Percentiles rank a stretch among this genome's conserved stretches.
These are phyloP conservation scores for Ephemerocybe angulata DNA, from an alignment of 768 basidiomycete genomes.

Conservation along the genomic window DNA sequence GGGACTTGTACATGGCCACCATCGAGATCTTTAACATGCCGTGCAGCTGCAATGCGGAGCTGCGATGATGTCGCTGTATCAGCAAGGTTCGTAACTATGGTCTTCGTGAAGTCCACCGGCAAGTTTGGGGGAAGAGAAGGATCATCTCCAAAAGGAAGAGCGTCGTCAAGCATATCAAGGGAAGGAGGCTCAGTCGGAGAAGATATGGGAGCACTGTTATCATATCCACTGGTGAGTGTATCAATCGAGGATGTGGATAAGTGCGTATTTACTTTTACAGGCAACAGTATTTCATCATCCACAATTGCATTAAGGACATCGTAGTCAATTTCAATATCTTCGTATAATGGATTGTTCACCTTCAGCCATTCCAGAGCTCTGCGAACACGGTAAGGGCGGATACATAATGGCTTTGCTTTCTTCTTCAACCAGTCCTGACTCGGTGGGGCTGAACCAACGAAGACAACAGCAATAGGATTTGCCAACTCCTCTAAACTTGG, in stretches of 20 bases:
- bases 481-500: slow-evolving; percentile 31
- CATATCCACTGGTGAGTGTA: too few species aligned
- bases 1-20: background rate
- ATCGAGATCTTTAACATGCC: slow-evolving; percentile 3
- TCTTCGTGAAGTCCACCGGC: background rate
- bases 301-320: slow-evolving; percentile 15
- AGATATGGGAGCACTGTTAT: too few species aligned
- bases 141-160: too few species aligned
- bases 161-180: too few species aligned
- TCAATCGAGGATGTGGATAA: too few species aligned
- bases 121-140: too few species aligned
- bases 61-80: background rate
- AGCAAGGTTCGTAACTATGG: background rate
- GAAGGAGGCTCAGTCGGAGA: background rate
- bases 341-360: slow-evolving; percentile 31
- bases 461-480: slow-evolving; percentile 36
- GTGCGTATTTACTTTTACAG: background rate
- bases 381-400: slow-evolving; percentile 27
- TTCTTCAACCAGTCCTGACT: slow-evolving; percentile 25
- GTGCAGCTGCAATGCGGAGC: background rate
- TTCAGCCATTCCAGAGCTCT: slow-evolving; percentile 34
- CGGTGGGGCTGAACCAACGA: slow-evolving; percentile 29
- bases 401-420: slow-evolving; percentile 32
- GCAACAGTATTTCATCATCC: slow-evolving; percentile 1
- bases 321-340: slow-evolving; percentile 24